These are phyloP conservation scores for Podila epigama DNA, from an alignment of 192 early-diverging fungal genomes.

Conservation along the genomic window DNA sequence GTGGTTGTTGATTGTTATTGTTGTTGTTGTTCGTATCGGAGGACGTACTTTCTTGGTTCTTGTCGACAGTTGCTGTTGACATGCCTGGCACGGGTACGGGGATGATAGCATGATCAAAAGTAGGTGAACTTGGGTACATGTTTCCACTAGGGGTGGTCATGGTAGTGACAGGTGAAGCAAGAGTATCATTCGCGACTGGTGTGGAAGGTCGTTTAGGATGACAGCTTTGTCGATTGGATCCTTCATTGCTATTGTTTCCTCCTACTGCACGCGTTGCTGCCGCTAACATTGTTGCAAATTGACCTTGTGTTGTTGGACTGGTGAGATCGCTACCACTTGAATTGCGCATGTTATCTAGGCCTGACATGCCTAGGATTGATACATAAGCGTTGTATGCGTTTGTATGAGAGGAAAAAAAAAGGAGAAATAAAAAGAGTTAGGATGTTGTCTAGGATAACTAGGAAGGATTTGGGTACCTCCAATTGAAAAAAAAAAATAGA, in stretches of 20 bases:
- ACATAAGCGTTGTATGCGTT: too few species aligned
- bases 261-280: neutral
- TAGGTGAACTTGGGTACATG: too few species aligned
- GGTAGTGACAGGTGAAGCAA: constrained; percentile 18
- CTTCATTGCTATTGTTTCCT: neutral
- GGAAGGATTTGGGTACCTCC: too few species aligned
- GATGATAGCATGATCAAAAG: too few species aligned
- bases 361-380: too few species aligned
- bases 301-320: constrained; percentile 9
- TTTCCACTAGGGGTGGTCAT: constrained; percentile 25
- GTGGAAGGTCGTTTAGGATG: constrained; percentile 3
- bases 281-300: constrained; percentile 10
- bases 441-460: too few species aligned
- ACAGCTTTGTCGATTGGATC: too few species aligned
- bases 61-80: too few species aligned
- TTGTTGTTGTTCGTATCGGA: neutral
- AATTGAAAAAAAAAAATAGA: neutral
- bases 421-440: neutral
- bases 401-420: neutral
- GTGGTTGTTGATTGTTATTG: neutral
- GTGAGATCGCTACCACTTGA: constrained; percentile 30
- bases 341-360: too few species aligned
- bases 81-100: too few species aligned
- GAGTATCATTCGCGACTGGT: neutral
- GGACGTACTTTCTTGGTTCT: too few species aligned